phyloP scores from a whole-genome alignment of 1,284 basidiomycete genomes.

The Porodaedalea pini region DNA sequence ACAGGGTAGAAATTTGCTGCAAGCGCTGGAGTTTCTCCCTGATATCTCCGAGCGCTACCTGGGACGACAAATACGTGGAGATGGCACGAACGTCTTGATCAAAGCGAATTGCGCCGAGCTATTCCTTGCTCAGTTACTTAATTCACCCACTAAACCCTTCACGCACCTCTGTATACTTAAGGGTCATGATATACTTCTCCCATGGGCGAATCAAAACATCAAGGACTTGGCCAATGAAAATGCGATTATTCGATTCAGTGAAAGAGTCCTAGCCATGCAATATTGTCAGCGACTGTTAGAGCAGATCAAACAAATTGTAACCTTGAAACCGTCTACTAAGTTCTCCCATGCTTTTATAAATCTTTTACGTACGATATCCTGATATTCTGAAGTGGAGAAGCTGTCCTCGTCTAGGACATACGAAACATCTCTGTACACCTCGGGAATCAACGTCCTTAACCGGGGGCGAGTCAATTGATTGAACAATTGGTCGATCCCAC shows the following conservation, averaged over 20 bases:
- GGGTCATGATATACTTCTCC: slow-evolving; percentile 82
- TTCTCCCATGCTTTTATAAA: slow-evolving; percentile 86
- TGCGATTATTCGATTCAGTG: slow-evolving; percentile 83
- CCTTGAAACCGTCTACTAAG: slow-evolving; percentile 82
- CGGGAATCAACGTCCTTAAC: slow-evolving; percentile 77
- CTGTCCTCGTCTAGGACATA: slow-evolving; percentile 89
- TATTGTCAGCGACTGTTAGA: neutral
- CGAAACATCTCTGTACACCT: slow-evolving; percentile 85
- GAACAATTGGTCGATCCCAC: slow-evolving; percentile 90
- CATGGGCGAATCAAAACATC: slow-evolving; percentile 89
- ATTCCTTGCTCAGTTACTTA: slow-evolving; percentile 12
- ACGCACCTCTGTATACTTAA: slow-evolving; percentile 84
- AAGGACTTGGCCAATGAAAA: slow-evolving; percentile 80
- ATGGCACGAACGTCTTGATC: slow-evolving; percentile 90
- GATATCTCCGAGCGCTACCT: slow-evolving; percentile 83
- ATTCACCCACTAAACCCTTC: neutral
- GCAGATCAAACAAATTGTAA: slow-evolving; percentile 27
- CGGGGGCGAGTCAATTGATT: slow-evolving; percentile 87
- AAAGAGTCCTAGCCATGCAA: slow-evolving; percentile 60
- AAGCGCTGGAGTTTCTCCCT: slow-evolving; percentile 89
- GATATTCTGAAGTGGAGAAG: slow-evolving; percentile 80
- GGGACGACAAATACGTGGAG: slow-evolving; percentile 77
- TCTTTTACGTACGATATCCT: slow-evolving; percentile 82
- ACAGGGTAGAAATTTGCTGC: slow-evolving; percentile 88
- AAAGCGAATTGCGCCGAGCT: slow-evolving; percentile 96